phyloP scores from a whole-genome alignment of 257 asterid genomes.

The Salvia miltiorrhiza region DNA sequence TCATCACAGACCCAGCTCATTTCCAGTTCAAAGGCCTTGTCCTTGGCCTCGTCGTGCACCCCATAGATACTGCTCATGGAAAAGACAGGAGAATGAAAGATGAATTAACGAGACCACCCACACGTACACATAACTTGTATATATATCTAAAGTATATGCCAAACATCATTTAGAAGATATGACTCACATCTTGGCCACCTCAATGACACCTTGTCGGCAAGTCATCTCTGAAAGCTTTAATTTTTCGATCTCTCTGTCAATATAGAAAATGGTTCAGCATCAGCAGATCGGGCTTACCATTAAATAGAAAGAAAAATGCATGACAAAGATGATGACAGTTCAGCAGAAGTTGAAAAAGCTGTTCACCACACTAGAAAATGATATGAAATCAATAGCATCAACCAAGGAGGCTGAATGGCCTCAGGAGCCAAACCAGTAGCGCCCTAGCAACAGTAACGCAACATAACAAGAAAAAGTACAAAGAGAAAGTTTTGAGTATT shows the following conservation, averaged over 20 bases:
- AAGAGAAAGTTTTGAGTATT: neutral
- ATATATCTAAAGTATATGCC: neutral
- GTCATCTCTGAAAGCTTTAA: slow-evolving; percentile 95
- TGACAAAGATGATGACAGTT: slow-evolving; percentile 2
- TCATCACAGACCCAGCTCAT: slow-evolving; percentile 92
- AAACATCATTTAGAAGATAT: slow-evolving; percentile 7
- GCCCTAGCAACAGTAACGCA: neutral
- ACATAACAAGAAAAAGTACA: neutral
- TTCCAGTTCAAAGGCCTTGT: slow-evolving; percentile 86
- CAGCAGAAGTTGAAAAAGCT: neutral
- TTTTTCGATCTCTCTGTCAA: slow-evolving; percentile 81
- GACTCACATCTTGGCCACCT: slow-evolving; percentile 94
- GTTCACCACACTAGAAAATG: neutral
- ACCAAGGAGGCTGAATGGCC: neutral
- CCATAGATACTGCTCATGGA: slow-evolving; percentile 57
- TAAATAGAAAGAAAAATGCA: neutral
- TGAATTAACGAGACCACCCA: neutral
- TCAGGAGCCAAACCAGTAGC: neutral
- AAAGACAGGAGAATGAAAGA: neutral
- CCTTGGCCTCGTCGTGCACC: slow-evolving; percentile 92
- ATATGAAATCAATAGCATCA: neutral
- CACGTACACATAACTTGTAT: neutral
- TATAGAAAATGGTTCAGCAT: slow-evolving; percentile 14
- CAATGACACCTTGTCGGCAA: slow-evolving; percentile 87
- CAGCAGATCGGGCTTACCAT: slow-evolving; percentile 8